Evolutionary conservation across 1,284 basidiomycete genomes (phyloP).

Genomic region (Malassezia pachydermatis): DNA sequence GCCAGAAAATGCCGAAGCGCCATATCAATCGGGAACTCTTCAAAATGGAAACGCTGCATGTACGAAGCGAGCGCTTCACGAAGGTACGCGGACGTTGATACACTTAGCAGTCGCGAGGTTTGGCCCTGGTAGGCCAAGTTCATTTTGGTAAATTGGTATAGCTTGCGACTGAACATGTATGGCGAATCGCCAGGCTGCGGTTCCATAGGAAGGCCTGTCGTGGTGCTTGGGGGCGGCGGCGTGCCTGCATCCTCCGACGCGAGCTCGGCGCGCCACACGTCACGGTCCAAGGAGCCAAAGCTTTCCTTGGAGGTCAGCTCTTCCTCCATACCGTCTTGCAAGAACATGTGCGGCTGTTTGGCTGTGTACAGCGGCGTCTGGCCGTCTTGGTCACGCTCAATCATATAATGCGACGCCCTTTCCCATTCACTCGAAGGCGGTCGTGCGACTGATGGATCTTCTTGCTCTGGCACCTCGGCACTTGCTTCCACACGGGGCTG

Average conservation of each 20-base stretch:
- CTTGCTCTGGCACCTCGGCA: neutral
- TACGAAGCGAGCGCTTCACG: constrained; percentile 61
- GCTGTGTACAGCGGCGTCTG: neutral
- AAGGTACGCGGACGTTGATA: constrained; percentile 64
- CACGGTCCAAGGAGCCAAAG: too few relatives aligned
- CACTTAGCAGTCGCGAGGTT: constrained; percentile 21
- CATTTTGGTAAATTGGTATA: constrained; percentile 1
- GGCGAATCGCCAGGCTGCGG: neutral
- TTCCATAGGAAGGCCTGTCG: neutral
- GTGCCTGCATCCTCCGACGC: too few relatives aligned
- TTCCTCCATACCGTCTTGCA: too few relatives aligned
- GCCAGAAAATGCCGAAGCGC: constrained; percentile 82
- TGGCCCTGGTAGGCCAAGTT: neutral
- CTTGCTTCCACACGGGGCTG: too few relatives aligned
- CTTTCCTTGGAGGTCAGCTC: too few relatives aligned
- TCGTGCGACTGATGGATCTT: neutral
- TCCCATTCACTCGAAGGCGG: neutral
- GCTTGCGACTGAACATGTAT: neutral
- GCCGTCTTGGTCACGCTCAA: neutral
- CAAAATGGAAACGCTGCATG: constrained; percentile 70
- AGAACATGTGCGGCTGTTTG: too few relatives aligned
- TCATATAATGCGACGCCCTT: neutral
- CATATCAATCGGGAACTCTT: constrained; percentile 74
- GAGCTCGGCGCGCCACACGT: too few relatives aligned
- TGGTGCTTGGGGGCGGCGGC: too few relatives aligned